Evolutionary conservation across 2,329 filamentous ascomycete genomes (phyloP).

Genomic region (Alternaria arborescens): DNA sequence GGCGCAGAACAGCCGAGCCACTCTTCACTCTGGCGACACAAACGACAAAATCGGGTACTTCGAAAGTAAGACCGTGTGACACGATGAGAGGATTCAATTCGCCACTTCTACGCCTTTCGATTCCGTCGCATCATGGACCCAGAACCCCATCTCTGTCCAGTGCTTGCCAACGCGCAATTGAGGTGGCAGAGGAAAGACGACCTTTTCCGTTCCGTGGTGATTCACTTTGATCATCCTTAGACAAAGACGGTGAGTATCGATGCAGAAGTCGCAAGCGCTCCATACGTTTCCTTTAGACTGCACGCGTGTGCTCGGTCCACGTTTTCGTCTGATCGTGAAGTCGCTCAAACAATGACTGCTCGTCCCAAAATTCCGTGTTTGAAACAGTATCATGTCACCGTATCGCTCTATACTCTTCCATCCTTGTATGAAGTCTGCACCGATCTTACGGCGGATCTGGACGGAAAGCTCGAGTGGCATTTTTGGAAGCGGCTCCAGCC

Average conservation of each 20-base stretch:
- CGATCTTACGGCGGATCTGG: background rate
- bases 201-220: background rate
- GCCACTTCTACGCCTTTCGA: too few relatives aligned
- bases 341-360: background rate
- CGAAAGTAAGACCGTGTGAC: too few relatives aligned
- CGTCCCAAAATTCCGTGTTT: background rate
- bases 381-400: background rate
- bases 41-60: too few relatives aligned
- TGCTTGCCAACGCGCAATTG: background rate
- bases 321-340: background rate
- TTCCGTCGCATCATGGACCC: background rate
- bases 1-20: too few relatives aligned
- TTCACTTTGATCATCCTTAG: background rate
- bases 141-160: background rate
- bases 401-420: background rate
- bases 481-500: too few relatives aligned
- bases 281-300: background rate
- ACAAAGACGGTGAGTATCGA: background rate
- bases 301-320: background rate
- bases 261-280: background rate
- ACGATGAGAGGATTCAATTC: too few relatives aligned
- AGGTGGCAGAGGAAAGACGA: background rate
- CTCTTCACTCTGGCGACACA: too few relatives aligned
- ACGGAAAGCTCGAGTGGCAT: background rate
- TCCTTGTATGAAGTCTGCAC: background rate